Conservation (phyloP, 2,329 filamentous ascomycete species). For the Beauveria rudraprayagi region DNA sequence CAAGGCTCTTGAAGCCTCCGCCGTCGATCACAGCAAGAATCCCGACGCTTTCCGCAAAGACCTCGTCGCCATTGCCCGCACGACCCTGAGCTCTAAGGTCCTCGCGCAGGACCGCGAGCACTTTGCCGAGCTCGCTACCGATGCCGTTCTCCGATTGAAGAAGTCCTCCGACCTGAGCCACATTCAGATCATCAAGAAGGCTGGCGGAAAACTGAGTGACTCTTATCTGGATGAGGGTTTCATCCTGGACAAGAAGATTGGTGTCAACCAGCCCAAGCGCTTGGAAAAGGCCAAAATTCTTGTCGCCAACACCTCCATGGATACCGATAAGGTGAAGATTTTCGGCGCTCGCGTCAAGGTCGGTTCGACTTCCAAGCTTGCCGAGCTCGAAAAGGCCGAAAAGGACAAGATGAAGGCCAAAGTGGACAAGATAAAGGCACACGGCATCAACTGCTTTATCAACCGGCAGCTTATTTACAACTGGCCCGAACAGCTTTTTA, state of each 20-base stretch:
- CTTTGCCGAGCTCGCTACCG: slow-evolving; percentile 81
- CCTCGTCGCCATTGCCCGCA: slow-evolving; percentile 81
- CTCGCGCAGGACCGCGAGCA: slow-evolving; percentile 88
- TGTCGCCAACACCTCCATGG: slow-evolving; percentile 97
- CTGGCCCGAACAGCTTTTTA: slow-evolving; percentile 98
- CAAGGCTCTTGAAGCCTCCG: slow-evolving; percentile 70
- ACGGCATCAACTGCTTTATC: slow-evolving; percentile 99
- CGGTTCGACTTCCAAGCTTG: slow-evolving; percentile 88
- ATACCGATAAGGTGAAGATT: slow-evolving; percentile 99
- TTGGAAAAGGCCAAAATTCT: slow-evolving; percentile 98
- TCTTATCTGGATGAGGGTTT: slow-evolving; percentile 98
- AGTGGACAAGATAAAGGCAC: slow-evolving; percentile 96
- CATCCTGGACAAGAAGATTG: slow-evolving; percentile 98
- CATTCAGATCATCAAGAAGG: slow-evolving; percentile 99
- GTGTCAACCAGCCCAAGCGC: slow-evolving; percentile 95
- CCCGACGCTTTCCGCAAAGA: slow-evolving; percentile 81
- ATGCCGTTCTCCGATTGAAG: slow-evolving; percentile 84
- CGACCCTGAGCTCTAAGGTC: slow-evolving; percentile 95
- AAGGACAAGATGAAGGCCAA: slow-evolving; percentile 99
- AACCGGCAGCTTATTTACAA: slow-evolving; percentile 99
- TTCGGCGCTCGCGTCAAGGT: slow-evolving; percentile 97
- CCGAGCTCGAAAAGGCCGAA: slow-evolving; percentile 97
- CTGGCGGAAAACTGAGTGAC: slow-evolving; percentile 92
- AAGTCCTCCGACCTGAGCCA: slow-evolving; percentile 90
- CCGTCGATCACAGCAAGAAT: slow-evolving; percentile 84